A percentile compares a stretch with the other conserved stretches of the same genome.
phyloP scores from a whole-genome alignment of 1,284 basidiomycete species.

The Volvariella surrecta region DNA sequence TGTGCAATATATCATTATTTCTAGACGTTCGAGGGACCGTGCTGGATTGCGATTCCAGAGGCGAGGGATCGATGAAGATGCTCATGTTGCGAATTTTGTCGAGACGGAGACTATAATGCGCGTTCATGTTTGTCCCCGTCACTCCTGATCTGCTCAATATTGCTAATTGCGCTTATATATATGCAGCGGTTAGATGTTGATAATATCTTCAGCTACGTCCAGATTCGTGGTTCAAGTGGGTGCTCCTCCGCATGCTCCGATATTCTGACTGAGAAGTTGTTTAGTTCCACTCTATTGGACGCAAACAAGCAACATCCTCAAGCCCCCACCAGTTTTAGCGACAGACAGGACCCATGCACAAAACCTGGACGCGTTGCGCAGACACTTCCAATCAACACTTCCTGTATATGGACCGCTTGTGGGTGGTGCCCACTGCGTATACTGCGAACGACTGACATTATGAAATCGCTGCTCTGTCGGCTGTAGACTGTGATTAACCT shows the following conservation, averaged over 20 bases:
- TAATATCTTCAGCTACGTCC: constrained; percentile 83
- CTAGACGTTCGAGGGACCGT: constrained; percentile 84
- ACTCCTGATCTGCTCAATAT: neutral
- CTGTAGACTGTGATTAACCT: constrained; percentile 77
- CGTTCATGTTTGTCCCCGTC: constrained; percentile 47
- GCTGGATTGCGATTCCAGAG: constrained; percentile 95
- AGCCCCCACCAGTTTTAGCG: constrained; percentile 78
- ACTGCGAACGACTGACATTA: constrained; percentile 1
- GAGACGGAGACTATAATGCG: constrained; percentile 88
- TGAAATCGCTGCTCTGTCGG: constrained; percentile 1
- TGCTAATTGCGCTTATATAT: constrained; percentile 5
- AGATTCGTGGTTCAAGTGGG: constrained; percentile 83
- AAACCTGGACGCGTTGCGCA: constrained; percentile 59
- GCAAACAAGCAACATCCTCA: constrained; percentile 77
- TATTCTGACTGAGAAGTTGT: too few species aligned
- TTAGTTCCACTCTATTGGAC: constrained; percentile 86
- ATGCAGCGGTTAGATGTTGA: constrained; percentile 54
- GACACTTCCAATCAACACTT: constrained; percentile 69
- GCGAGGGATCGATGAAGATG: constrained; percentile 85
- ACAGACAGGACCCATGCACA: constrained; percentile 69
- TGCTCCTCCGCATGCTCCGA: constrained; percentile 9
- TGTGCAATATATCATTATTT: constrained; percentile 68
- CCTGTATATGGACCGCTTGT: constrained; percentile 75
- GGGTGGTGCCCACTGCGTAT: constrained; percentile 9
- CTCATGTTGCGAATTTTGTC: constrained; percentile 84